phyloP scores from a whole-genome alignment of 176 grass and related monocot genomes.

The Puya raimondii region DNA sequence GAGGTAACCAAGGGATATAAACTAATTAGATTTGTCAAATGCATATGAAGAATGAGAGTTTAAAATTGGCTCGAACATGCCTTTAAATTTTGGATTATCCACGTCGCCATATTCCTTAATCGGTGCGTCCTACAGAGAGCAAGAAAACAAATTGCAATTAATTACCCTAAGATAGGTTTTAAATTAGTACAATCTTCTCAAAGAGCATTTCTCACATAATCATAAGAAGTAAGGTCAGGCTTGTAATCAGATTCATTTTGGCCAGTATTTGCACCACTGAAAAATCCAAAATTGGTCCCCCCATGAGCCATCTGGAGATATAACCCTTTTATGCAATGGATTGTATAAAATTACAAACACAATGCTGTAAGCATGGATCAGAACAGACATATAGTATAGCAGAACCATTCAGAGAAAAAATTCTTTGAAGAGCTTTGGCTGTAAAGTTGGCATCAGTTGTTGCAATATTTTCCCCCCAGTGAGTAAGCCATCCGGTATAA shows the following conservation, averaged over 20 bases:
- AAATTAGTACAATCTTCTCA: slow-evolving; percentile 1
- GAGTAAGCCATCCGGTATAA: slow-evolving; percentile 97
- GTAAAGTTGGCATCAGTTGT: slow-evolving; percentile 53
- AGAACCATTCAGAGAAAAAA: slow-evolving; percentile 83
- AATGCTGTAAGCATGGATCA: slow-evolving; percentile 22
- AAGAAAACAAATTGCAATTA: slow-evolving; percentile 4
- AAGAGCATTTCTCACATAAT: slow-evolving; percentile 53
- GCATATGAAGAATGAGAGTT: background rate
- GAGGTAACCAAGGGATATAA: background rate
- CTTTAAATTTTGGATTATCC: slow-evolving; percentile 86
- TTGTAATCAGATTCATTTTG: slow-evolving; percentile 83
- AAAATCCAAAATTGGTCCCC: slow-evolving; percentile 94
- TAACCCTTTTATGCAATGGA: slow-evolving; percentile 19
- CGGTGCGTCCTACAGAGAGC: slow-evolving; percentile 70
- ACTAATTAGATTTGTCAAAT: background rate
- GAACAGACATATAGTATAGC: slow-evolving; percentile 92
- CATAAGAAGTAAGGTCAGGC: slow-evolving; percentile 85
- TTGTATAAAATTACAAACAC: slow-evolving; percentile 12
- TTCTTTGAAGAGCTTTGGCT: slow-evolving; percentile 52
- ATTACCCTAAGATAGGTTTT: slow-evolving; percentile 6
- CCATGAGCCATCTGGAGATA: slow-evolving; percentile 93
- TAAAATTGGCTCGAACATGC: slow-evolving; percentile 26
- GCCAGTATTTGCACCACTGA: slow-evolving; percentile 95
- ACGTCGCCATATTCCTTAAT: slow-evolving; percentile 92
- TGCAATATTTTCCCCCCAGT: slow-evolving; percentile 74